These are phyloP conservation scores for Inga leiocalycina DNA, from an alignment of 306 rosid genomes.

Conservation along the genomic window DNA sequence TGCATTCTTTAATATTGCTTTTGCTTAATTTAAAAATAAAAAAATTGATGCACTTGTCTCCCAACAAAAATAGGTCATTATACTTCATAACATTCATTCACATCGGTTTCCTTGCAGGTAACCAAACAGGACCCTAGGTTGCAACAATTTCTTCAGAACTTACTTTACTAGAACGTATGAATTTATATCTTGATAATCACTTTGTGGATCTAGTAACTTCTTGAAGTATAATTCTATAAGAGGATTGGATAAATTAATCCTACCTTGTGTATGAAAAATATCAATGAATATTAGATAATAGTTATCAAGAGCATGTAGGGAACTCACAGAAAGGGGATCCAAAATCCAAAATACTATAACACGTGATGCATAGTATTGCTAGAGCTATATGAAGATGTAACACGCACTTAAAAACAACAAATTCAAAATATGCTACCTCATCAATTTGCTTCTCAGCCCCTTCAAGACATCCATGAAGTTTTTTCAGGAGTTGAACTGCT, in stretches of 20 bases:
- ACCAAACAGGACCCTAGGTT: neutral
- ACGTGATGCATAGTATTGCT: neutral
- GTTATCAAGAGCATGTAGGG: neutral
- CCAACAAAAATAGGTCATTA: neutral
- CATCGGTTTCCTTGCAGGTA: neutral
- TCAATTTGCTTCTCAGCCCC: constrained; percentile 90
- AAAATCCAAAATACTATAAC: neutral
- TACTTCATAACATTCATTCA: neutral
- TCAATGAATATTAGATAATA: neutral
- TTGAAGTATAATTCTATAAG: neutral
- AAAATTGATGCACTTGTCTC: neutral
- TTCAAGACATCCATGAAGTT: constrained; percentile 86
- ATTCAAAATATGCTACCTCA: constrained; percentile 52
- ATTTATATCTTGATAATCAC: neutral
- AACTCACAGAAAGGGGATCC: neutral
- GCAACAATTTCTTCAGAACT: neutral
- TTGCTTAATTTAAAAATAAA: neutral
- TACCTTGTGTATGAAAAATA: neutral
- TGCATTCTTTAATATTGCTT: neutral
- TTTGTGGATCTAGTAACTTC: neutral
- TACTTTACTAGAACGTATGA: neutral
- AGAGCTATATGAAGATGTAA: neutral
- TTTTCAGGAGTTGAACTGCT: constrained; percentile 69
- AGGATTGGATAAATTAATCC: neutral
- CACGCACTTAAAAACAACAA: neutral